Evolutionary conservation across 2,329 filamentous ascomycete species (phyloP), one percentile per base, ranked within the genome.

Genomic region (Zasmidium cellare): DNA sequence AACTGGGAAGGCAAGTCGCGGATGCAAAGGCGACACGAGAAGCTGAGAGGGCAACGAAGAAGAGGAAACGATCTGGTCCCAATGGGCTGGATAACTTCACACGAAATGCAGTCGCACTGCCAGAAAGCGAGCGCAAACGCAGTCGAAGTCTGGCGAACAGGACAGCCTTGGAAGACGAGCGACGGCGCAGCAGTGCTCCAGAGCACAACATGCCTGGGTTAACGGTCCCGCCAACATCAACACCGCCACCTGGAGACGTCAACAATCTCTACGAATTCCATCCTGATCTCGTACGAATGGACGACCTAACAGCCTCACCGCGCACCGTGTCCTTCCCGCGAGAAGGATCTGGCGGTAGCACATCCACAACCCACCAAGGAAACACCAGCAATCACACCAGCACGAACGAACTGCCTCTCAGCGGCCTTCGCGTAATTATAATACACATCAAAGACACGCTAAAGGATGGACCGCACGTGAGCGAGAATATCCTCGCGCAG

Each of bases 401-500:
- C 53, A 55, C 11, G 20, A 55, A 45, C 11, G 57, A 63, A 57
- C 70, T 69, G 50, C 86, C 87, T 6, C 79, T 99, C 3, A 78
- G 81, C 53, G 92, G 91, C 0, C 72, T 97, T 24, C 89, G 86
- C 62, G 80, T 99, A 1, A 87, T 97, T 51, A 85, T 97, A 55
- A 97, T 97, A 38, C 94, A 99, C 71, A 84, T 97, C 69, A 99
- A 99, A 73, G 93, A 66, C 64, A 88, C 84, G 20, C 77, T 97
- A 55, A 79, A 81, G 9, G 92, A 96, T 70, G 90, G 86, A 0
- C 84, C 84, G 23, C 73, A 77, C 49, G 85, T 82, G 1, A 83
- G 79, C 35, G 85, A 90, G 2, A 81, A 76, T 1, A 96, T 97
- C 35, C 67, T 94, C 20, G 70, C 79, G 59, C 85, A 97, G 72